Conservation (phyloP, 345 rosid genomes). For the Geranium rotundifolium region DNA sequence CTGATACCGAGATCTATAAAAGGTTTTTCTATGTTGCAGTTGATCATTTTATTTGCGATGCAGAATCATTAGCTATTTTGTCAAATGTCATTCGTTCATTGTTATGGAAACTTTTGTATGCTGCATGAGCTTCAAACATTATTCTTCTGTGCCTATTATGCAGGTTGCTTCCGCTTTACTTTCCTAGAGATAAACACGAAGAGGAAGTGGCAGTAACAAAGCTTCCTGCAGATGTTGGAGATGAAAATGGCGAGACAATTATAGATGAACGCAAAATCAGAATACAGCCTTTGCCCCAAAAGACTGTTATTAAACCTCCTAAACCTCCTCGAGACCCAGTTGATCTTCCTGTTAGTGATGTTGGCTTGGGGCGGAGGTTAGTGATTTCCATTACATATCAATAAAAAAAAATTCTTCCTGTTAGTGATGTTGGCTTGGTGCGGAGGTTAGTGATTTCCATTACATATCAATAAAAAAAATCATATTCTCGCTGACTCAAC, state of each 20-base stretch:
- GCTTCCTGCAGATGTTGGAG: slow-evolving; percentile 97
- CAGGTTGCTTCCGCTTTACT: slow-evolving; percentile 92
- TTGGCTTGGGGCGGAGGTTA: slow-evolving; percentile 79
- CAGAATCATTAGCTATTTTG: slow-evolving; percentile 6
- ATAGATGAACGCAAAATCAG: slow-evolving; percentile 94
- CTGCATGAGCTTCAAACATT: not conserved
- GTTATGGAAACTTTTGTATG: not conserved
- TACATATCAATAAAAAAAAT: not conserved
- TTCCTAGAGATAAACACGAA: slow-evolving; percentile 92
- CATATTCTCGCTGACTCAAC: too few relatives aligned
- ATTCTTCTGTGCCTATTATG: slow-evolving; percentile 13
- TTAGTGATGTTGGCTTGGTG: slow-evolving; percentile 62
- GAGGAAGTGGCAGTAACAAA: slow-evolving; percentile 78
- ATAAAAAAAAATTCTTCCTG: slow-evolving; percentile 22
- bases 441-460: slow-evolving; percentile 53
- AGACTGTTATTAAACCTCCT: slow-evolving; percentile 39
- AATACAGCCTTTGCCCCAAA: slow-evolving; percentile 86
- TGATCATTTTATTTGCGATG: slow-evolving; percentile 4
- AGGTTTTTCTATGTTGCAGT: slow-evolving; percentile 32
- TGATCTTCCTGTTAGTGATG: slow-evolving; percentile 59
- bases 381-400: slow-evolving; percentile 10
- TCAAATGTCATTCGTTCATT: not conserved
- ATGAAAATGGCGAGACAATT: slow-evolving; percentile 93
- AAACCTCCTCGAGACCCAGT: slow-evolving; percentile 48
- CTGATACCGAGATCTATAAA: slow-evolving; percentile 91